A percentile compares a stretch with the other conserved stretches of the same genome.
phyloP scores from a whole-genome alignment of 129 eudicot species.

The Gnaphalium uliginosum region DNA sequence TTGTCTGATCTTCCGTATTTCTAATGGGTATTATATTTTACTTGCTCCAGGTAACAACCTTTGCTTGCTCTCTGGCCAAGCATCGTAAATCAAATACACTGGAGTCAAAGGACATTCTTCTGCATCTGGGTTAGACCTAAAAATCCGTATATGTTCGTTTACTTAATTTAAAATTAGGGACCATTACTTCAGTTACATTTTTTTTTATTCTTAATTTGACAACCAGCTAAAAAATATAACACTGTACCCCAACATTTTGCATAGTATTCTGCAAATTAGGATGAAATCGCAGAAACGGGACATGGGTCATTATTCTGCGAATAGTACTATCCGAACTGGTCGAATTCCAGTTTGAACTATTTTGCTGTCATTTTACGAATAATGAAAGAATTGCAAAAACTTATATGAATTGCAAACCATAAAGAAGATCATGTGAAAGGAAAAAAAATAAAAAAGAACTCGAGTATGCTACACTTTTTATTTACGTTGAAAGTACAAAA shows the following conservation, averaged over 20 bases:
- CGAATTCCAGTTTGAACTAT: too few relatives aligned
- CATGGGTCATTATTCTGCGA: neutral
- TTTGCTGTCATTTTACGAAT: too few relatives aligned
- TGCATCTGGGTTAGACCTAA: conserved; percentile 72
- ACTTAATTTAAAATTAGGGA: neutral
- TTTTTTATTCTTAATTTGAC: neutral
- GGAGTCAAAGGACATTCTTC: conserved; percentile 92
- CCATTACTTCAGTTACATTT: neutral
- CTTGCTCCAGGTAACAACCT: conserved; percentile 67
- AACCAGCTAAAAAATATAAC: neutral
- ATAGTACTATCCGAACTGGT: too few relatives aligned
- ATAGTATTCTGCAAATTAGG: neutral
- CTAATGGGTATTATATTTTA: neutral
- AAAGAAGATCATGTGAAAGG: too few relatives aligned
- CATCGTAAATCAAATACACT: conserved; percentile 88
- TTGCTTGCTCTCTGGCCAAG: conserved; percentile 93
- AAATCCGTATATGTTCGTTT: neutral
- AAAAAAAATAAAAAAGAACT: neutral
- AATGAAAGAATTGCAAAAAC: too few relatives aligned
- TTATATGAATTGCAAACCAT: too few relatives aligned
- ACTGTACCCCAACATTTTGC: neutral
- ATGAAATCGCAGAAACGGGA: neutral
- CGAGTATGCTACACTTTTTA: too few relatives aligned
- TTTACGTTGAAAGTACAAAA: neutral
- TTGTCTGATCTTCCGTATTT: neutral